phyloP scores from a whole-genome alignment of 768 basidiomycete genomes.

The Lyophyllum atratum region DNA sequence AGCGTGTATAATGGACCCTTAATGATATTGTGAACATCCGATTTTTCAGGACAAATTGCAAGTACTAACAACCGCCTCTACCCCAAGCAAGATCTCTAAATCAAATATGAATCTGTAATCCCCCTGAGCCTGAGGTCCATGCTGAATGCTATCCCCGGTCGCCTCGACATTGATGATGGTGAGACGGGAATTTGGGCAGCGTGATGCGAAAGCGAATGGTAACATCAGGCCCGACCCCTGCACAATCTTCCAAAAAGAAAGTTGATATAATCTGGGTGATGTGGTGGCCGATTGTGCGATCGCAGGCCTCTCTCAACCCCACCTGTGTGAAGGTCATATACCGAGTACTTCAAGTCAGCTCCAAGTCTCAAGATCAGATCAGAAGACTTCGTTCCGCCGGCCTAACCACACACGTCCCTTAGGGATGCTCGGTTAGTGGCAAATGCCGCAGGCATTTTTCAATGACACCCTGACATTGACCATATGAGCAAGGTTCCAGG shows the following conservation, averaged over 20 bases:
- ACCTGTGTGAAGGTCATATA: background rate
- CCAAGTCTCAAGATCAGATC: background rate
- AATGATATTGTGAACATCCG: background rate
- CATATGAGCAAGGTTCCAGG: background rate
- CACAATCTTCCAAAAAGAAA: background rate
- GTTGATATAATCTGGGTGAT: background rate
- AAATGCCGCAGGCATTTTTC: constrained; percentile 10
- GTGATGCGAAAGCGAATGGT: background rate
- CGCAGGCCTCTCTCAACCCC: background rate
- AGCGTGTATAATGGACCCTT: constrained; percentile 3
- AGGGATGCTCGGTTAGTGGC: constrained; percentile 5
- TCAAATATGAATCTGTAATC: background rate
- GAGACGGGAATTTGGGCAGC: background rate
- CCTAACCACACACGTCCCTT: background rate
- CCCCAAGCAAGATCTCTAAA: constrained; percentile 2
- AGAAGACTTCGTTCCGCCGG: constrained; percentile 13
- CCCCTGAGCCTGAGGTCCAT: constrained; percentile 3
- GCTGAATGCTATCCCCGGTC: background rate
- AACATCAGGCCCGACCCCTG: constrained; percentile 3
- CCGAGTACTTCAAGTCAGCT: no score
- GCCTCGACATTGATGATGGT: background rate
- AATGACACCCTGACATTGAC: background rate
- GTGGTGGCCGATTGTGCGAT: background rate
- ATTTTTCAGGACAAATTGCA: background rate
- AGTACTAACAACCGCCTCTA: background rate